A percentile compares a stretch with the other conserved stretches of the same genome.
phyloP scores from a whole-genome alignment of 495 filamentous ascomycete species.

The Aspergillus incahuasiensis region DNA sequence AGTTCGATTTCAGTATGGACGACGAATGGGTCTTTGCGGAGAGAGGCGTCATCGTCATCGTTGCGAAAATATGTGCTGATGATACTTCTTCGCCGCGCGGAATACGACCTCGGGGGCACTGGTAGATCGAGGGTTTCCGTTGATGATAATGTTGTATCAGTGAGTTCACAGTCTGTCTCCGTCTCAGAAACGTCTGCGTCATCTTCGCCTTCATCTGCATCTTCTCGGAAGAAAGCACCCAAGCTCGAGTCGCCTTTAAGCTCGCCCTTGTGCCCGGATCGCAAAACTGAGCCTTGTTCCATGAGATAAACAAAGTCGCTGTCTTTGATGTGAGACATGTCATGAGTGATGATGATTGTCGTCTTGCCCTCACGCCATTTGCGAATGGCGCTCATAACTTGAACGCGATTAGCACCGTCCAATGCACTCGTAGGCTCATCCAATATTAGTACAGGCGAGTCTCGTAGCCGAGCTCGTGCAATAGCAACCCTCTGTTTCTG shows the following conservation, averaged over 20 bases:
- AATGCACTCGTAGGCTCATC: constrained; percentile 83
- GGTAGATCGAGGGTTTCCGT: background rate
- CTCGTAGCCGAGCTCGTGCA: constrained; percentile 70
- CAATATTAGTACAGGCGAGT: constrained; percentile 75
- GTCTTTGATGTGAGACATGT: constrained; percentile 71
- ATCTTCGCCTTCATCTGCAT: background rate
- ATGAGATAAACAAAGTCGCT: constrained; percentile 80
- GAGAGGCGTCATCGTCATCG: background rate
- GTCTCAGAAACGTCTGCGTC: no score
- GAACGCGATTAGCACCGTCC: constrained; percentile 64
- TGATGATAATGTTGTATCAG: background rate
- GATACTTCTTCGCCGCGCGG: background rate
- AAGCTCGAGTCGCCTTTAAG: constrained; percentile 31
- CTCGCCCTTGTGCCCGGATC: constrained; percentile 57
- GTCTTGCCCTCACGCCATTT: constrained; percentile 67
- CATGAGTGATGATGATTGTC: constrained; percentile 85
- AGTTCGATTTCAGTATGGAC: background rate
- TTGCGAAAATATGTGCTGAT: background rate
- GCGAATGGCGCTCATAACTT: constrained; percentile 69
- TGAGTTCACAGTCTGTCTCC: background rate
- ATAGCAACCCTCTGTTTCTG: constrained; percentile 76
- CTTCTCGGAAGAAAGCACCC: background rate
- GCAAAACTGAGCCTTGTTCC: constrained; percentile 62
- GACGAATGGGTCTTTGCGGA: background rate
- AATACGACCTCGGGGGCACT: background rate